phyloP scores from a whole-genome alignment of 805 yeast species.

The Lipomyces chichibuensis region DNA sequence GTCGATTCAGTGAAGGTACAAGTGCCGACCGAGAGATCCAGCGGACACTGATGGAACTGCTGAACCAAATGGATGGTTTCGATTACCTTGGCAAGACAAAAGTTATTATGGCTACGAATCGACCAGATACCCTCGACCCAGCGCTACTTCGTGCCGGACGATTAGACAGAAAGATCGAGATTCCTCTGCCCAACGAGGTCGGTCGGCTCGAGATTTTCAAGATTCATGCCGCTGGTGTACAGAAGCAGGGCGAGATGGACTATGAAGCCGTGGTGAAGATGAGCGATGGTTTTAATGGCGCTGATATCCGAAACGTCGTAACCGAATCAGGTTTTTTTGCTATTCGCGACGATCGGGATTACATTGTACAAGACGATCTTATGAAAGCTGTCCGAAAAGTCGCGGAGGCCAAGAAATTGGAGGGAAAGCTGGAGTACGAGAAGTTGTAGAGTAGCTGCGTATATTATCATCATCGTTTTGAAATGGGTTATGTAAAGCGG shows the following conservation, averaged over 20 bases:
- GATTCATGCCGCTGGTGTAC: constrained; percentile 82
- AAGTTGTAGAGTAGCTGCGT: constrained; percentile 59
- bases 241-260: constrained; percentile 93
- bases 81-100: constrained; percentile 96
- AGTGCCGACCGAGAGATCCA: constrained; percentile 98
- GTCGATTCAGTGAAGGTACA: constrained; percentile 96
- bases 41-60: constrained; percentile 94
- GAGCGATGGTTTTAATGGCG: constrained; percentile 99
- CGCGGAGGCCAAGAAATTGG: constrained; percentile 93
- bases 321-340: constrained; percentile 99
- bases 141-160: constrained; percentile 97
- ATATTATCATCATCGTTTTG: not conserved
- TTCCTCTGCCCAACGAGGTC: constrained; percentile 92
- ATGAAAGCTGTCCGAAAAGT: constrained; percentile 99
- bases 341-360: constrained; percentile 95
- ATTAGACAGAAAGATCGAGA: constrained; percentile 94
- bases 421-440: constrained; percentile 80
- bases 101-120: constrained; percentile 98
- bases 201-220: constrained; percentile 93
- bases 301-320: constrained; percentile 92
- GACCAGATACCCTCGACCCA: constrained; percentile 98
- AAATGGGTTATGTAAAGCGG: not conserved
- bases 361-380: constrained; percentile 87
- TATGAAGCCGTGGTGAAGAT: constrained; percentile 88
- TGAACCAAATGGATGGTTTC: constrained; percentile 98